phyloP scores from a whole-genome alignment of 257 asterid species.

The Solanum chmielewskii region DNA sequence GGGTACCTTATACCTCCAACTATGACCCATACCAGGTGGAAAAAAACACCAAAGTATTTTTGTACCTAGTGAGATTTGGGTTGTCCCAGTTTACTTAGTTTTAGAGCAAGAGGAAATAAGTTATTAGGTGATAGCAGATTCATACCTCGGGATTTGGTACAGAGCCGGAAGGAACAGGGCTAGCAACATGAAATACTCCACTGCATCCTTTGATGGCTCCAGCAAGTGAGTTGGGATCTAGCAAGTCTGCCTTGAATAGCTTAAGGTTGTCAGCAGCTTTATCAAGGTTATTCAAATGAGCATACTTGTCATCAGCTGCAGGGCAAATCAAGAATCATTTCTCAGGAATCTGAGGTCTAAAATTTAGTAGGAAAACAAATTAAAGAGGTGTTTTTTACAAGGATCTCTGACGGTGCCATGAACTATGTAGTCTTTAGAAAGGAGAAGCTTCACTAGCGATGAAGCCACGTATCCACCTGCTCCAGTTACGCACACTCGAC shows the following conservation, averaged over 20 bases:
- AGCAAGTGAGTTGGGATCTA: conserved; percentile 49
- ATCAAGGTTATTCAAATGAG: conserved; percentile 46
- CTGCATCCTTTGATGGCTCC: conserved; percentile 56
- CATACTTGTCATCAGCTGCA: conserved; percentile 48
- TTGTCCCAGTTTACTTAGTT: background rate
- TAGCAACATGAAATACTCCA: conserved; percentile 80
- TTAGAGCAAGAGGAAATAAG: background rate
- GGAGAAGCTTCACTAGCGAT: conserved; percentile 64
- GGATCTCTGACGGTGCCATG: conserved; percentile 71
- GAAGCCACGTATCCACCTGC: conserved; percentile 77
- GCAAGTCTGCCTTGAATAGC: conserved; percentile 58
- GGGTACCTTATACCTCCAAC: background rate
- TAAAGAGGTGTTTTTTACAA: conserved; percentile 9
- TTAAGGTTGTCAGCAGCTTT: conserved; percentile 42
- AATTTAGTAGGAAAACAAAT: too few species aligned
- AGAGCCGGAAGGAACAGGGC: conserved; percentile 55
- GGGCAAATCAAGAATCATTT: background rate
- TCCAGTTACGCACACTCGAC: conserved; percentile 62
- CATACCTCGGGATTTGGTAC: conserved; percentile 71
- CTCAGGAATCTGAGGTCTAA: too few species aligned
- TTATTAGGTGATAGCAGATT: background rate
- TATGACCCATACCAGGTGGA: background rate
- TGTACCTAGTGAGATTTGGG: background rate
- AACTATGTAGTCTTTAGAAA: conserved; percentile 45
- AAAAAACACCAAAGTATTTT: background rate